A percentile compares a stretch with the other conserved stretches of the same genome.
phyloP scores from a whole-genome alignment of 2,329 filamentous ascomycete genomes.

The Nigrospora oryzae region DNA sequence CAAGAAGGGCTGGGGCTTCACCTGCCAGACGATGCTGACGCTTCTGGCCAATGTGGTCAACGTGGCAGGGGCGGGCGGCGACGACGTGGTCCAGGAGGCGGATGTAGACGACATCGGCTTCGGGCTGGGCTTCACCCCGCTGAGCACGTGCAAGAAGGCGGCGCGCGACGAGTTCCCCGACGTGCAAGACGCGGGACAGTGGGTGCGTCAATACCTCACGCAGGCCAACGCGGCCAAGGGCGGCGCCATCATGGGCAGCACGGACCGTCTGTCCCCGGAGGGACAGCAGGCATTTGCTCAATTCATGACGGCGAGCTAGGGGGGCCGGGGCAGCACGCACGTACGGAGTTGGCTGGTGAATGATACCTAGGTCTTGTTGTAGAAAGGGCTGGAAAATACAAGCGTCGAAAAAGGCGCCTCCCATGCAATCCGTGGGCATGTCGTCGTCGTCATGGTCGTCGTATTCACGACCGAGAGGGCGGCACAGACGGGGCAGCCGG shows the following conservation, averaged over 20 bases:
- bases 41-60: slow-evolving; percentile 79
- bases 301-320: slow-evolving; percentile 28
- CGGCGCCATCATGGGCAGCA: slow-evolving; percentile 63
- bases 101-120: slow-evolving; percentile 95
- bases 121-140: slow-evolving; percentile 84
- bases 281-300: slow-evolving; percentile 43
- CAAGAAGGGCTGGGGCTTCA: slow-evolving; percentile 84
- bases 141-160: slow-evolving; percentile 79
- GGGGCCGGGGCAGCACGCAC: too few relatives aligned
- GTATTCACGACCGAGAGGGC: too few relatives aligned
- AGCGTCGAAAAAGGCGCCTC: too few relatives aligned
- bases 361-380: too few relatives aligned
- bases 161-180: slow-evolving; percentile 78
- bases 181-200: slow-evolving; percentile 70
- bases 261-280: slow-evolving; percentile 61
- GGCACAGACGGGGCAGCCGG: too few relatives aligned
- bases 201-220: slow-evolving; percentile 73
- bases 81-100: slow-evolving; percentile 74
- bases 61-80: slow-evolving; percentile 51
- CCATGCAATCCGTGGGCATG: too few relatives aligned
- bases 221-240: slow-evolving; percentile 66
- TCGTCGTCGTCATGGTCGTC: too few relatives aligned
- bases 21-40: slow-evolving; percentile 81
- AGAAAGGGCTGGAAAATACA: too few relatives aligned
- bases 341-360: too few relatives aligned